Evolutionary conservation across 257 asterid species (phyloP).

Genomic region (Gentiana dahurica): DNA sequence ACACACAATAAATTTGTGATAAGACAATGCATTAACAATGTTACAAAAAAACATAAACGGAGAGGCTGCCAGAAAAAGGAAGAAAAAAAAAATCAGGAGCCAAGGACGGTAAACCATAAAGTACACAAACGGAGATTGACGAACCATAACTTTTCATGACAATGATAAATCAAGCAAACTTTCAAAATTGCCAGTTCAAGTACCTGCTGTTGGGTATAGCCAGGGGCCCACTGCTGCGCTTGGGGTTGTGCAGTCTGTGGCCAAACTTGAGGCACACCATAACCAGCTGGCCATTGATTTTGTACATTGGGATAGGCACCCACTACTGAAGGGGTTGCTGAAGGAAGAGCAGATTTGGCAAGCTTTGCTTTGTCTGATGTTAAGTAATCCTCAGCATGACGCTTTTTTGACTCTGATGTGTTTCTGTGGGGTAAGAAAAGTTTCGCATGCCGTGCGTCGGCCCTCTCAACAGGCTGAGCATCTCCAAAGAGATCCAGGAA

Average conservation of each 20-base stretch:
- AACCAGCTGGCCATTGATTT: conserved; percentile 82
- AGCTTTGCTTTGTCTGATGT: conserved; percentile 65
- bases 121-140: too few relatives aligned
- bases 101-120: too few relatives aligned
- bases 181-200: conserved; percentile 11
- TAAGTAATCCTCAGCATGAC: conserved; percentile 77
- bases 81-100: too few relatives aligned
- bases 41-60: too few relatives aligned
- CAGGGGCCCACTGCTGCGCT: conserved; percentile 76
- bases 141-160: neutral
- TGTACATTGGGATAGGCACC: conserved; percentile 69
- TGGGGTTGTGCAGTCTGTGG: conserved; percentile 79
- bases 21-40: too few relatives aligned
- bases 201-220: conserved; percentile 93
- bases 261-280: conserved; percentile 82
- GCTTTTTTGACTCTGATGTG: conserved; percentile 77
- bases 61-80: too few relatives aligned
- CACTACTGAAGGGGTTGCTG: conserved; percentile 49
- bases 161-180: neutral
- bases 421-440: conserved; percentile 71
- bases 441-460: conserved; percentile 77
- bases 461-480: conserved; percentile 53
- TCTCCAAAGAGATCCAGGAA: conserved; percentile 95
- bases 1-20: neutral
- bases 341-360: conserved; percentile 46